These are phyloP conservation scores for Amanita inopinata DNA, from an alignment of 768 basidiomycete genomes.

Conservation along the genomic window DNA sequence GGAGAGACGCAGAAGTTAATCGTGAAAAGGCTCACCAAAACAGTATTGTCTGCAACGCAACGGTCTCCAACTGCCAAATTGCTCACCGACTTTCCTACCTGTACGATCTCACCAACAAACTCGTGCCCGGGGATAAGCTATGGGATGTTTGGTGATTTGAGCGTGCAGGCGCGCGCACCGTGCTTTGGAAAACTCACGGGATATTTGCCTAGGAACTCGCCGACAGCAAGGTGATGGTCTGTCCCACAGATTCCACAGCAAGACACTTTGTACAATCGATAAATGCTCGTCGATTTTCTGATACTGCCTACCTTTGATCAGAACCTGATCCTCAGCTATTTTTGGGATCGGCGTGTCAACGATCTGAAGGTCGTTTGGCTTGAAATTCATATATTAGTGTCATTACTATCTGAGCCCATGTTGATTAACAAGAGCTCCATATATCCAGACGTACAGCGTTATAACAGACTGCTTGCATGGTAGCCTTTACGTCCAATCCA, in stretches of 20 bases:
- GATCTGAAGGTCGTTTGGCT: conserved; percentile 3
- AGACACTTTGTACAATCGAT: background rate
- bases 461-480: conserved; percentile 2
- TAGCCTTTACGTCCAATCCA: no score
- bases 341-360: background rate
- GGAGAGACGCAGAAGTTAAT: no score
- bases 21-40: conserved; percentile 40
- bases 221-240: conserved; percentile 33
- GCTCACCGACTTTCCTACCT: conserved; percentile 71
- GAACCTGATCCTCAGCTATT: background rate
- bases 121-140: conserved; percentile 69
- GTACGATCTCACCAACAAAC: conserved; percentile 62
- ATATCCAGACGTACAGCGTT: background rate
- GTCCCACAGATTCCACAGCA: conserved; percentile 43
- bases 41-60: conserved; percentile 67
- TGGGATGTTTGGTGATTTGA: background rate
- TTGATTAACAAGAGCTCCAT: background rate
- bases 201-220: conserved; percentile 54
- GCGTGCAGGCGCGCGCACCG: conserved; percentile 13
- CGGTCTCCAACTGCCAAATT: conserved; percentile 72
- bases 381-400: no score
- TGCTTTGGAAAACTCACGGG: no score
- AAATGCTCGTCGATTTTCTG: background rate
- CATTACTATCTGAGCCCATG: background rate
- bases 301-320: background rate